Percentiles rank a stretch among this genome's conserved stretches.
phyloP scores from a whole-genome alignment of 2,329 filamentous ascomycete genomes.

The Volutella citrinella region DNA sequence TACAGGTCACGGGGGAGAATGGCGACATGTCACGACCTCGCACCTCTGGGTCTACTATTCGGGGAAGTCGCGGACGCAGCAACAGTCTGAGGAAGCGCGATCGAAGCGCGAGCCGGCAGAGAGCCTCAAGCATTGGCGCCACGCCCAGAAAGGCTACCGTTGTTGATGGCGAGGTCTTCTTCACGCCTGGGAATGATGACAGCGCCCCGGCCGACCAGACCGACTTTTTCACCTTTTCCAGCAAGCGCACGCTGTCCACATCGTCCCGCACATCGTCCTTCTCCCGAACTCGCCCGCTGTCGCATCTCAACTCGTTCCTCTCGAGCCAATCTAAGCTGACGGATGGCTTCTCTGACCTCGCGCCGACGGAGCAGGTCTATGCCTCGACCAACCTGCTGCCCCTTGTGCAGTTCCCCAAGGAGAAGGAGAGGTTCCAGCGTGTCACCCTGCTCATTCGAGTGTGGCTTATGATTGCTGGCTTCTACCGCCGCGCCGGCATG shows the following conservation, averaged over 20 bases:
- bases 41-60: conserved; percentile 31
- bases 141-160: conserved; percentile 38
- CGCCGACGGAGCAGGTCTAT: conserved; percentile 39
- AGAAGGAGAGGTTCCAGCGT: conserved; percentile 49
- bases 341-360: conserved; percentile 38
- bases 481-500: conserved; percentile 81
- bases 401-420: conserved; percentile 52
- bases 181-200: conserved; percentile 40
- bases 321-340: conserved; percentile 39
- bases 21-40: conserved; percentile 37
- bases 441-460: conserved; percentile 65
- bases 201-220: conserved; percentile 38
- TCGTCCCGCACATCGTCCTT: conserved; percentile 40
- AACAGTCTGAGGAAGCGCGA: conserved; percentile 54
- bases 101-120: conserved; percentile 45
- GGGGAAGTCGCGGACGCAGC: conserved; percentile 39
- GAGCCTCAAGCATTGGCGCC: conserved; percentile 42
- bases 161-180: conserved; percentile 50
- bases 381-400: conserved; percentile 48
- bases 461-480: conserved; percentile 85
- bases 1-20: conserved; percentile 72
- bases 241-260: conserved; percentile 37
- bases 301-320: conserved; percentile 44
- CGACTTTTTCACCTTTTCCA: conserved; percentile 43
- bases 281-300: conserved; percentile 40